Conservation (phyloP, 306 rosid genomes). For the Clitoria ternatea region DNA sequence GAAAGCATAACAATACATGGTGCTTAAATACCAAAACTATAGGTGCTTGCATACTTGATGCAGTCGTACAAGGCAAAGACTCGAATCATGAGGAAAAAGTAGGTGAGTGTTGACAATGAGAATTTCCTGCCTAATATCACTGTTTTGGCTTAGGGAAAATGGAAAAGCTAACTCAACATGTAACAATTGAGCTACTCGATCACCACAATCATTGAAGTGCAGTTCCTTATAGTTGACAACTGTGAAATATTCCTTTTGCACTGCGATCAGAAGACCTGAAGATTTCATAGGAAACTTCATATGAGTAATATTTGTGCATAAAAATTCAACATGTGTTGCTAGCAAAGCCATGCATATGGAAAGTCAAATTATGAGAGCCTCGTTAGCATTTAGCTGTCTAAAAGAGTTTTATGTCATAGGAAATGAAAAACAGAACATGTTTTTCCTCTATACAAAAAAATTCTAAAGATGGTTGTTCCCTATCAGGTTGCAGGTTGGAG, state of each 20-base stretch:
- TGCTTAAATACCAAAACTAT: not conserved
- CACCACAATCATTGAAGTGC: slow-evolving; percentile 49
- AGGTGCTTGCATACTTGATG: slow-evolving; percentile 39
- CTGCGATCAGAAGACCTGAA: slow-evolving; percentile 50
- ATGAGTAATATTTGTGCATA: not conserved
- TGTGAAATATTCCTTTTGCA: slow-evolving; percentile 36
- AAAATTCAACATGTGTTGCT: not conserved
- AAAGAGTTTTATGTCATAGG: not conserved
- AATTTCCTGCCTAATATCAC: slow-evolving; percentile 32
- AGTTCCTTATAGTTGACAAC: slow-evolving; percentile 42
- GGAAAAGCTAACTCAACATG: slow-evolving; percentile 40
- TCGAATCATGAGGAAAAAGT: slow-evolving; percentile 51
- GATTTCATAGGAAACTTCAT: slow-evolving; percentile 9
- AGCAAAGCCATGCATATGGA: not conserved
- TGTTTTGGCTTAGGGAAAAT: slow-evolving; percentile 24
- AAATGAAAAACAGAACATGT: not conserved
- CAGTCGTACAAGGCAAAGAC: slow-evolving; percentile 41
- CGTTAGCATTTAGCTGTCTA: not conserved
- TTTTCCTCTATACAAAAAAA: not conserved
- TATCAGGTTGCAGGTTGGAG: too few relatives aligned
- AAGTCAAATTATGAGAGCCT: not conserved
- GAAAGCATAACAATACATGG: not conserved
- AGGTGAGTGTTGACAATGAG: slow-evolving; percentile 55
- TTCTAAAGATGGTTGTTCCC: not conserved
- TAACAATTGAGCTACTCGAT: slow-evolving; percentile 52